Base-by-base conservation (phyloP, 768 basidiomycete genomes). In the Termitomyces sp. region DNA sequence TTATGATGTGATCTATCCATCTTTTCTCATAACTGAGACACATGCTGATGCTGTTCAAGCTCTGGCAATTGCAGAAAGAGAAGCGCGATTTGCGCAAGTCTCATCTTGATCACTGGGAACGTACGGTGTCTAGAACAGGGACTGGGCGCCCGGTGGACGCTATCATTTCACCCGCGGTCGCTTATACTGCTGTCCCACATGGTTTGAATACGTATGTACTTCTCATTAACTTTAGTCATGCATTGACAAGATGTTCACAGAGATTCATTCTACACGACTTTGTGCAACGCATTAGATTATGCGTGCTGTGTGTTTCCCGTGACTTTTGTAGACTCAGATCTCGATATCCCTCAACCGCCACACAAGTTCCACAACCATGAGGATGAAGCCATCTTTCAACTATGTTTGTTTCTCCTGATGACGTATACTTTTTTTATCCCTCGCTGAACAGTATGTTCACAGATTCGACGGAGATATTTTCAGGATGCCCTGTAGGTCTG, bases 61-160 rank as follows among this genome's bases (percentile, higher is more conserved):
- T 87, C 40, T 90, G 87, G 86, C 79, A 85, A 66, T 57, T 83
- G 9, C 85, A 87, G 41, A 79, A 79, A 56, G 69, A 74, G 62
- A 79, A 79, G 63, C 71, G 71, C 1, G 72, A 73, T 10, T 65
- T 86, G 47, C 78, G 86, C n/a, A 77, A 82, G 58, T 75, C 78
- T 36, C 82, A 88, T 64, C 71, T 88, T 26, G 81, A 84, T 56
- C 75, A 81, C 40, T 89, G 87, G 87, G 77, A 82, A 50, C 72
- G 66, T 9, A 86, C 86, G 0, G 69, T 69, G 0, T 59, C 55
- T 3, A 61, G 60, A 5, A 90, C 87, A 0, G 81, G 79, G 0
- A 90, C 87, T 1, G 85, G 84, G 0, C 74, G 89, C 0, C 86
- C 87, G 5, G 76, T 91, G 28, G 90, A 91, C 63, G 87, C 86